A percentile compares a stretch with the other conserved stretches of the same genome.
Conservation (phyloP, 768 basidiomycete genomes). For the Panellus pusillus region DNA sequence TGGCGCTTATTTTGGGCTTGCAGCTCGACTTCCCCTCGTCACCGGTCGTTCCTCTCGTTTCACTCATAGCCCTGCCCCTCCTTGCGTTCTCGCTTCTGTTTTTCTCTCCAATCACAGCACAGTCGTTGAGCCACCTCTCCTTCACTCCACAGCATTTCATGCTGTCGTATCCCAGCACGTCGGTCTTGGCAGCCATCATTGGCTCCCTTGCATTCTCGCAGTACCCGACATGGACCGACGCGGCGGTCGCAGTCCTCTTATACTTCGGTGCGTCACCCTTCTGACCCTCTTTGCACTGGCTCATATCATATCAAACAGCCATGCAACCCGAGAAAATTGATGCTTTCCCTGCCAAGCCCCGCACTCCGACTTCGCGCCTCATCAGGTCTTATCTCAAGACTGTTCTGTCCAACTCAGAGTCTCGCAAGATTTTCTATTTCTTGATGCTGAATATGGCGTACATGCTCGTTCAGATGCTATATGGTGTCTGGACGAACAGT, state of each 20-base stretch:
- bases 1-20: slow-evolving; percentile 8
- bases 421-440: slow-evolving; percentile 96
- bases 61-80: slow-evolving; percentile 60
- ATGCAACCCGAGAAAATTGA: slow-evolving; percentile 52
- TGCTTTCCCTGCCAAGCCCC: slow-evolving; percentile 40
- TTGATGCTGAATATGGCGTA: slow-evolving; percentile 91
- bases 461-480: slow-evolving; percentile 96
- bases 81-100: slow-evolving; percentile 65
- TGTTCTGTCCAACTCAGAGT: slow-evolving; percentile 88
- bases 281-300: background rate
- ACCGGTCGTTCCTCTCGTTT: slow-evolving; percentile 54
- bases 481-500: slow-evolving; percentile 97
- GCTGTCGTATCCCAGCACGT: slow-evolving; percentile 56
- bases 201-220: slow-evolving; percentile 68
- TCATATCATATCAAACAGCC: slow-evolving; percentile 33
- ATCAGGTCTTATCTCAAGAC: slow-evolving; percentile 80
- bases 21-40: slow-evolving; percentile 53
- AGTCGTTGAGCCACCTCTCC: slow-evolving; percentile 45
- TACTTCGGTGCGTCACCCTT: slow-evolving; percentile 55
- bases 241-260: slow-evolving; percentile 55
- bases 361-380: slow-evolving; percentile 54
- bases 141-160: slow-evolving; percentile 57
- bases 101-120: slow-evolving; percentile 51
- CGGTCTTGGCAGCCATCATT: slow-evolving; percentile 49
- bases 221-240: slow-evolving; percentile 57